These are phyloP conservation scores for Curvularia eragrostidis DNA, from an alignment of 2,329 filamentous ascomycete species.

Conservation along the genomic window DNA sequence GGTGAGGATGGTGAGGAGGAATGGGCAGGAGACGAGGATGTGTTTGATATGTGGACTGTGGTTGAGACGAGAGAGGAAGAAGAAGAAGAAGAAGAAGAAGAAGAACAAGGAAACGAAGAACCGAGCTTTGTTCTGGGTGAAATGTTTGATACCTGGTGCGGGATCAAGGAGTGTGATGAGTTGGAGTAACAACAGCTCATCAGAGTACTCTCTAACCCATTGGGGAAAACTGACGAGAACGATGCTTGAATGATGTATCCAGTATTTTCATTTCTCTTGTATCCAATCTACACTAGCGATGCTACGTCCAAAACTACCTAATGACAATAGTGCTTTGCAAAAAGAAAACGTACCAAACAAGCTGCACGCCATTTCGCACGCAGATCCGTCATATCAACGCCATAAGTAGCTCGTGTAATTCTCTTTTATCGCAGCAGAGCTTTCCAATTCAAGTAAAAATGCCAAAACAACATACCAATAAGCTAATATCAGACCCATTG, in stretches of 20 bases:
- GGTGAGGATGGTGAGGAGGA: conserved; percentile 1
- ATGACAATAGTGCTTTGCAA: not conserved
- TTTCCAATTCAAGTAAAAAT: not conserved
- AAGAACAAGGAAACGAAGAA: not conserved
- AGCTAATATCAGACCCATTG: conserved; percentile 2
- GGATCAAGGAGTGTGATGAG: not conserved
- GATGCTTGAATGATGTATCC: not conserved
- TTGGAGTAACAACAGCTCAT: no score
- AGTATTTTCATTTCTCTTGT: conserved; percentile 1
- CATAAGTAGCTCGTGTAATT: not conserved
- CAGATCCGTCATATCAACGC: not conserved
- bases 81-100: not conserved
- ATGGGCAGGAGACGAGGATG: not conserved
- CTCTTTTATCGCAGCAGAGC: conserved; percentile 2
- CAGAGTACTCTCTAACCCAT: no score
- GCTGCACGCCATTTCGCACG: not conserved
- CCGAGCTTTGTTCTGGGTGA: conserved; percentile 5
- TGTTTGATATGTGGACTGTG: conserved; percentile 32
- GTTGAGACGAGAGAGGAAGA: conserved; percentile 1
- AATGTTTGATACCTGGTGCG: conserved; percentile 13
- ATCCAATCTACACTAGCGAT: not conserved
- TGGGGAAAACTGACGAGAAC: no score
- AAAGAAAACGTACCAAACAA: not conserved
- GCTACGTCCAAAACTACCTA: not conserved
- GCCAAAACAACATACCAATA: not conserved